A percentile compares a stretch with the other conserved stretches of the same genome.
Evolutionary conservation across 2,329 filamentous ascomycete species (phyloP).

Genomic region (Monosporascus sp.): DNA sequence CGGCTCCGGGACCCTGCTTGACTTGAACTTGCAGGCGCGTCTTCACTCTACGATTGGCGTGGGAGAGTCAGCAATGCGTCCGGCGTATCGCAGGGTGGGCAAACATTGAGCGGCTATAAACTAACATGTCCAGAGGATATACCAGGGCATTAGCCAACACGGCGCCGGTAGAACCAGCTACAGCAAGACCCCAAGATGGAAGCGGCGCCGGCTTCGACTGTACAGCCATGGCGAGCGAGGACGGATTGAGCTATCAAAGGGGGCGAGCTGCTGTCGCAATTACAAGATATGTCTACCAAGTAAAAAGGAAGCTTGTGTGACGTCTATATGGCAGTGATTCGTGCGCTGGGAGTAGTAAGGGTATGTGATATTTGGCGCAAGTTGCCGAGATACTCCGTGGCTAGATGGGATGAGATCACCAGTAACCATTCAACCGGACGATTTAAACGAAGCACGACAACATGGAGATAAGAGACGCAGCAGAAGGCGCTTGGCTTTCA

Average conservation of each 20-base stretch:
- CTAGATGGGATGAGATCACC: background rate
- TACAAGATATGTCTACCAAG: background rate
- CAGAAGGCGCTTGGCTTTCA: background rate
- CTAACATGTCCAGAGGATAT: slow-evolving; percentile 94
- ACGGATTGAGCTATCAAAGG: slow-evolving; percentile 1
- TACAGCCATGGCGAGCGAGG: slow-evolving; percentile 37
- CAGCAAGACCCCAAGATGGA: slow-evolving; percentile 87
- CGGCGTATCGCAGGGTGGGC: slow-evolving; percentile 1
- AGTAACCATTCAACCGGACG: background rate
- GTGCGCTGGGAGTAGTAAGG: background rate
- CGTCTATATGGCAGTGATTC: background rate
- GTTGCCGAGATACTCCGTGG: background rate
- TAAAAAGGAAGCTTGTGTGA: background rate
- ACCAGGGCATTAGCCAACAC: slow-evolving; percentile 93
- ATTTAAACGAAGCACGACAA: background rate
- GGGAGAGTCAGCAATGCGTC: slow-evolving; percentile 7
- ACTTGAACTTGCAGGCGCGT: slow-evolving; percentile 94
- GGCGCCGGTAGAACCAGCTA: slow-evolving; percentile 87
- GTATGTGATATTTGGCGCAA: background rate
- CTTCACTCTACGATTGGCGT: slow-evolving; percentile 64
- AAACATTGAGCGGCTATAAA: slow-evolving; percentile 11
- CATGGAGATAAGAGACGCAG: background rate
- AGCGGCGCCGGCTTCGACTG: slow-evolving; percentile 64
- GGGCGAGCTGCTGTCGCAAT: background rate
- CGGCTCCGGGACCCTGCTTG: slow-evolving; percentile 50